Evolutionary conservation across 148 eudicot species (phyloP).

Genomic region (Spergularia bocconei): DNA sequence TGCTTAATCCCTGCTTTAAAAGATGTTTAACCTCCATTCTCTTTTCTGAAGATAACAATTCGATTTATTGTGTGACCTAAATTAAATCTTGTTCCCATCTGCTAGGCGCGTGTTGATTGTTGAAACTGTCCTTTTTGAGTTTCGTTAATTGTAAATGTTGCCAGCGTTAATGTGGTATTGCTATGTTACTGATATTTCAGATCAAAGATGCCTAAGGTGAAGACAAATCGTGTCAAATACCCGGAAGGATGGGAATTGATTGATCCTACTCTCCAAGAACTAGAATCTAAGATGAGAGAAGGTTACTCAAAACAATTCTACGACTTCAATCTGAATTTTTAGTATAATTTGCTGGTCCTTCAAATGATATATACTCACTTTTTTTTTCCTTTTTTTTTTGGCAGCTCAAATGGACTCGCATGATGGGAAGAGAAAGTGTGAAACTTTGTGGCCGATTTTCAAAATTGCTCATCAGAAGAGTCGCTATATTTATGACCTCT

Average conservation of each 20-base stretch:
- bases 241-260: conserved; percentile 45
- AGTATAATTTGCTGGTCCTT: neutral
- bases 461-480: conserved; percentile 46
- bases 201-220: conserved; percentile 37
- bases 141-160: too few relatives aligned
- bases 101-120: too few relatives aligned
- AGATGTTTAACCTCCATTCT: too few relatives aligned
- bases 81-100: too few relatives aligned
- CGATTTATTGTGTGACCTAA: too few relatives aligned
- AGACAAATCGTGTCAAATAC: conserved; percentile 34
- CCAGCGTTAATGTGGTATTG: neutral
- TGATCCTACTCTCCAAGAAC: conserved; percentile 40
- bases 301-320: conserved; percentile 20
- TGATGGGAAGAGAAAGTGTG: conserved; percentile 43
- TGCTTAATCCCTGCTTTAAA: too few relatives aligned
- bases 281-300: conserved; percentile 47
- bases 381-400: neutral
- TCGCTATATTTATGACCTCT: conserved; percentile 37
- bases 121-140: too few relatives aligned
- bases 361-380: neutral
- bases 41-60: too few relatives aligned
- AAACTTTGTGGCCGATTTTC: conserved; percentile 46
- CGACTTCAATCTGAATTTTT: neutral
- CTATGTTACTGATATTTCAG: conserved; percentile 13
- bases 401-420: conserved; percentile 41